These are phyloP conservation scores for Aristolochia fimbriata DNA, from an alignment of 164 flowering plant genomes.

Conservation along the genomic window DNA sequence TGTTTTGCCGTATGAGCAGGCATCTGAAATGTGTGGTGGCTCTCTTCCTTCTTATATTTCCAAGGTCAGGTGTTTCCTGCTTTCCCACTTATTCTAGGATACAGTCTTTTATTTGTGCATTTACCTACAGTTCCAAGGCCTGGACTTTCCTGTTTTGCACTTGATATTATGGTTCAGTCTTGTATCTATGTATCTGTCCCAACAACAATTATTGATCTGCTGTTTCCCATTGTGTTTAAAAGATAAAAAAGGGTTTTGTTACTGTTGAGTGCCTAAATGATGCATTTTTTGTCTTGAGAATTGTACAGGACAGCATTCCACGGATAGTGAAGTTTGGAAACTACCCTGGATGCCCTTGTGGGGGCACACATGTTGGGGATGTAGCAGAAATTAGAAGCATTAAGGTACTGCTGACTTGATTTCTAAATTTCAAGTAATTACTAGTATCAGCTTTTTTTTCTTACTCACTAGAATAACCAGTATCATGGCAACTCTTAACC, in stretches of 20 bases:
- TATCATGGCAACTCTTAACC: no score
- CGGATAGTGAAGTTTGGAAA: conserved; percentile 60
- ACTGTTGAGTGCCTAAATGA: neutral
- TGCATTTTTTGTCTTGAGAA: conserved; percentile 3
- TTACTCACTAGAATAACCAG: no score
- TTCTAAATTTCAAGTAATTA: neutral
- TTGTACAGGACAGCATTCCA: conserved; percentile 60
- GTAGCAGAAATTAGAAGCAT: conserved; percentile 56
- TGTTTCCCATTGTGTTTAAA: neutral
- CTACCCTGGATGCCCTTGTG: conserved; percentile 85
- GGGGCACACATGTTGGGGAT: conserved; percentile 86
- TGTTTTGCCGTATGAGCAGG: conserved; percentile 52
- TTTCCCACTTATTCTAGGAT: neutral
- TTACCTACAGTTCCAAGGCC: neutral
- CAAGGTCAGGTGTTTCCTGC: conserved; percentile 40
- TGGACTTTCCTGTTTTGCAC: neutral
- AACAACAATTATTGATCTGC: neutral
- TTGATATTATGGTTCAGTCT: no score
- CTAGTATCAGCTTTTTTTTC: no score
- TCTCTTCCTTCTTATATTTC: conserved; percentile 76
- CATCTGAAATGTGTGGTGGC: conserved; percentile 63
- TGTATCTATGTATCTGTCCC: neutral
- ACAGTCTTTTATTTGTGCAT: neutral
- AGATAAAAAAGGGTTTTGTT: neutral
- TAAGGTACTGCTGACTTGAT: conserved; percentile 31